These are phyloP conservation scores for Ophiostoma pallidulum DNA, from an alignment of 2,329 filamentous ascomycete genomes.

Conservation along the genomic window DNA sequence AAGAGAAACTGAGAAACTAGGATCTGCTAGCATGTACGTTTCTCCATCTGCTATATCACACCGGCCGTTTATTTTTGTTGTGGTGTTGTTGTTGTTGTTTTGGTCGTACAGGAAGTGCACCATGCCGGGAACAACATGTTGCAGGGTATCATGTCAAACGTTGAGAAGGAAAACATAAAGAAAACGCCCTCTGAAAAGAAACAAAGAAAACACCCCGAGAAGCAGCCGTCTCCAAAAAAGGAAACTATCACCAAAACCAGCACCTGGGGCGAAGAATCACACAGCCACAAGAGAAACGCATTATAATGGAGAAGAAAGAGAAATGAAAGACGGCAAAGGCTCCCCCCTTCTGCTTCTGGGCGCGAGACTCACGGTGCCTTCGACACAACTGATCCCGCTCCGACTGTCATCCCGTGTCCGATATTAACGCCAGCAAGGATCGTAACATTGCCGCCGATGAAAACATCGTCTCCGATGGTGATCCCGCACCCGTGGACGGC, in stretches of 20 bases:
- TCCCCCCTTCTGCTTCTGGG: not conserved
- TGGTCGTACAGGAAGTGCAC: slow-evolving; percentile 9
- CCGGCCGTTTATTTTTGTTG: not conserved
- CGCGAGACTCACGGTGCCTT: slow-evolving; percentile 38
- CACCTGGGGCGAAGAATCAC: too few species aligned
- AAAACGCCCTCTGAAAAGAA: not conserved
- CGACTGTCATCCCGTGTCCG: slow-evolving; percentile 68
- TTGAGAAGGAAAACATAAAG: not conserved
- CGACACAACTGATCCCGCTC: slow-evolving; percentile 77
- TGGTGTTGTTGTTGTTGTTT: slow-evolving; percentile 1
- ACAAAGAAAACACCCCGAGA: not conserved
- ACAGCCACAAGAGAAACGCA: not conserved
- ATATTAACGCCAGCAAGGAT: slow-evolving; percentile 74
- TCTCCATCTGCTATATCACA: too few species aligned
- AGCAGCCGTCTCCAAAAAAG: too few species aligned
- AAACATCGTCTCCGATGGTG: slow-evolving; percentile 75
- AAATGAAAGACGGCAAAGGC: not conserved
- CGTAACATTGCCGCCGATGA: slow-evolving; percentile 67
- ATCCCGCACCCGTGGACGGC: slow-evolving; percentile 62
- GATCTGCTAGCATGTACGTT: too few species aligned
- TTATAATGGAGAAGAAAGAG: not conserved
- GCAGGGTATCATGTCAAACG: slow-evolving; percentile 20
- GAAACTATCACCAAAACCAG: slow-evolving; percentile 6
- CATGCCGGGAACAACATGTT: slow-evolving; percentile 3
- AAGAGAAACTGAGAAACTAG: too few species aligned